Evolutionary conservation across 2,329 filamentous ascomycete species (phyloP).

Genomic region (Trichophyton mentagrophytes): DNA sequence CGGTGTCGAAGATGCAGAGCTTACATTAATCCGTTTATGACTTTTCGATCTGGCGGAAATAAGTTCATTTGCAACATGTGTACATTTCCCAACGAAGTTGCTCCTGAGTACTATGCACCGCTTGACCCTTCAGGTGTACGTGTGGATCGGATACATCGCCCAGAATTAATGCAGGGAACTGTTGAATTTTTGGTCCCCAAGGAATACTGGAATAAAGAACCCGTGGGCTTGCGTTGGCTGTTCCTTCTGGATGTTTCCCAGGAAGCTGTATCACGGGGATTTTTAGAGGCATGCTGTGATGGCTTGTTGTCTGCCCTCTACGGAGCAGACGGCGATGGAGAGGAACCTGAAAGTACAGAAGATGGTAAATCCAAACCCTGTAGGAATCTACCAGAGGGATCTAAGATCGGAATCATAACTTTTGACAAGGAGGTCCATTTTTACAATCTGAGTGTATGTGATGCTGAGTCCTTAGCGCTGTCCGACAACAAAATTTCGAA

Average conservation of each 20-base stretch:
- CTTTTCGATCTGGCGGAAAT: constrained; percentile 84
- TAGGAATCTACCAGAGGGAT: constrained; percentile 55
- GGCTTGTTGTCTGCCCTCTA: constrained; percentile 80
- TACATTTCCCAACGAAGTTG: constrained; percentile 89
- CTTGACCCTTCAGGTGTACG: constrained; percentile 76
- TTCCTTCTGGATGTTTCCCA: constrained; percentile 91
- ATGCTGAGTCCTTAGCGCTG: neutral
- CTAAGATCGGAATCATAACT: constrained; percentile 87
- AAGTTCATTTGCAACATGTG: constrained; percentile 98
- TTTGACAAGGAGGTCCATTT: constrained; percentile 97
- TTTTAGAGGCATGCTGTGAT: constrained; percentile 78
- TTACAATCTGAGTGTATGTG: constrained; percentile 76
- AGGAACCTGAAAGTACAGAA: constrained; percentile 25
- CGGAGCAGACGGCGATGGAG: constrained; percentile 40
- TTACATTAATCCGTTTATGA: constrained; percentile 99
- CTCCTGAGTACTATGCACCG: constrained; percentile 83
- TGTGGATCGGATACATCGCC: constrained; percentile 75
- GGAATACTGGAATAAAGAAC: constrained; percentile 96
- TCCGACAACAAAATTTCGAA: constrained; percentile 7
- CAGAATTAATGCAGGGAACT: constrained; percentile 79
- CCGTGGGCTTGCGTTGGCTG: constrained; percentile 72
- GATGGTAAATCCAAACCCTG: constrained; percentile 43
- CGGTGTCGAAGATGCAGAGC: constrained; percentile 84
- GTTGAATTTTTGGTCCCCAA: constrained; percentile 96
- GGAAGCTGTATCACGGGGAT: constrained; percentile 81